A percentile compares a stretch with the other conserved stretches of the same genome.
Conservation (phyloP, 169 alveolate genomes). For the Cryptosporidium parvum region DNA sequence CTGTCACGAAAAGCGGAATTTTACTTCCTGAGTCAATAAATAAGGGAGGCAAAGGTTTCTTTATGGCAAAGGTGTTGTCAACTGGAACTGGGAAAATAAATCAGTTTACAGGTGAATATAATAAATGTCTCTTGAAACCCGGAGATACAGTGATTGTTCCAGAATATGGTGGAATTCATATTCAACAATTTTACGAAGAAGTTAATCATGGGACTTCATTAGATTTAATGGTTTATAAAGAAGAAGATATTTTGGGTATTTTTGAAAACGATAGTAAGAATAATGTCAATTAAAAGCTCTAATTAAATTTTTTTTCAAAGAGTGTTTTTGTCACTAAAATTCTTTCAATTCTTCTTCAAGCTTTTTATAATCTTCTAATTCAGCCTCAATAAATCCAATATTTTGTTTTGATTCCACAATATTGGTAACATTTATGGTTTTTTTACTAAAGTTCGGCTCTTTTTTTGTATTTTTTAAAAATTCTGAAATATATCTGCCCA, state of each 20-base stretch:
- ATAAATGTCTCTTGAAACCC: constrained; percentile 25
- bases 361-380: constrained; percentile 11
- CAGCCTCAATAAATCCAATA: neutral
- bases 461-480: neutral
- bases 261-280: constrained; percentile 13
- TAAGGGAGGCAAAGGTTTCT: neutral
- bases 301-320: neutral
- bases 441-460: neutral
- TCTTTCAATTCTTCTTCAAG: constrained; percentile 33
- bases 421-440: neutral
- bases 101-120: constrained; percentile 35
- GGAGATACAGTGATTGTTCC: constrained; percentile 65
- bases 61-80: constrained; percentile 39
- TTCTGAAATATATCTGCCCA: neutral
- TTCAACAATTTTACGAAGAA: constrained; percentile 10
- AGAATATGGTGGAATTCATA: constrained; percentile 34
- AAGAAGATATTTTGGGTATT: constrained; percentile 47
- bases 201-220: neutral
- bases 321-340: neutral
- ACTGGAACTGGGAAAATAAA: constrained; percentile 47
- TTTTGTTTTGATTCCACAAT: neutral
- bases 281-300: neutral
- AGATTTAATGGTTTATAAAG: constrained; percentile 43
- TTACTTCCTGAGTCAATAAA: constrained; percentile 18
- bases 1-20: constrained; percentile 53